Base-by-base conservation (phyloP, 495 filamentous ascomycete genomes). In the Podospora pseudoanserina region DNA sequence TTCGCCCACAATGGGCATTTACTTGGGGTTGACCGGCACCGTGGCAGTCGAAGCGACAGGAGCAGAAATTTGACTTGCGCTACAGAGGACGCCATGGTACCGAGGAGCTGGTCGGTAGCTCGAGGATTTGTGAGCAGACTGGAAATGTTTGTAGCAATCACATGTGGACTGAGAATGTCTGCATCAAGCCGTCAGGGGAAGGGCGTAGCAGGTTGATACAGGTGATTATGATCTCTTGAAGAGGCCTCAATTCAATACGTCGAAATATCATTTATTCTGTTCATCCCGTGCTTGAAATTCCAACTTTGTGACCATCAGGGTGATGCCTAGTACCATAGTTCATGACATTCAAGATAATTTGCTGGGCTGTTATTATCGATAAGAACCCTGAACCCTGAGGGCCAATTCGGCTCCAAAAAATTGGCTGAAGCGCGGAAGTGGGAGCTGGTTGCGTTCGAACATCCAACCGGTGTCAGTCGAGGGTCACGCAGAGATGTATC, bases 341-440 rank as follows among this genome's bases (percentile, higher is more conserved):
- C 39, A 49, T 11, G 23, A 23, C 23, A 23, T 23, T 58, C 23
- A 26, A 58, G 23, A 58, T 26, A 44, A 34, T 27, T 15, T 23
- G 32, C 39, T 28, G 3, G 16, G 32, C 32, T 32, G 65, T 28
- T 61, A 70, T 77, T 79, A 79, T 79, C 77, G 77, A 79, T 79
- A 79, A 79, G 30, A 69, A 65, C 64, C 59, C 65, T 54, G 9
- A 49, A 49, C 39, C 39, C 39, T 49, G 39, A 49, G 64, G 57
- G 55, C 60, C 39, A 66, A 20, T 55, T 61, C 44, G 34, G 62
- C 72, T 70, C 74, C 70, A 75, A 74, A 75, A 75, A 63, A 67
- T 75, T 69, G 71, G 67, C 53, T 65, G 63, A 59, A 65, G 23
- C 65, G 39, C 60, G 62, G 54, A 56, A 56, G 28, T 58, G 18